Evolutionary conservation across 2,329 filamentous ascomycete genomes (phyloP).

Genomic region (Nigrospora osmanthi): DNA sequence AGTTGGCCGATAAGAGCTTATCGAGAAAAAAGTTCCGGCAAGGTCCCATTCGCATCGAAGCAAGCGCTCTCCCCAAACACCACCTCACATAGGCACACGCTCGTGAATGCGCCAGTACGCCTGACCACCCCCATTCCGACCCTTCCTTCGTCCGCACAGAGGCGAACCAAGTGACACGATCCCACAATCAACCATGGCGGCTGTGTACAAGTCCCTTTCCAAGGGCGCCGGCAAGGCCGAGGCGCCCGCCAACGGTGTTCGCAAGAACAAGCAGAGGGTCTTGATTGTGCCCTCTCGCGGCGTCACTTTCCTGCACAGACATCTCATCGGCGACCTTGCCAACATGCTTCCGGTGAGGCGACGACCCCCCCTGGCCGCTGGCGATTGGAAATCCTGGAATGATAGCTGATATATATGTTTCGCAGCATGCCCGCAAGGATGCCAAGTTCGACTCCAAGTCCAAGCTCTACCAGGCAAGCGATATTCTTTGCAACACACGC

Average conservation of each 20-base stretch:
- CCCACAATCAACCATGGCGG: conserved; percentile 44
- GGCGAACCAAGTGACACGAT: neutral
- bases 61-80: too few relatives aligned
- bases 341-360: conserved; percentile 60
- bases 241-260: conserved; percentile 37
- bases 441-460: conserved; percentile 96
- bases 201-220: conserved; percentile 68
- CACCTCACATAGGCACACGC: too few relatives aligned
- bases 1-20: too few relatives aligned
- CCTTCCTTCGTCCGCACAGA: neutral
- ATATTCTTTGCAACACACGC: too few relatives aligned
- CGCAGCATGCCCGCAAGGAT: conserved; percentile 74
- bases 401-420: neutral
- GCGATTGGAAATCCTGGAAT: neutral
- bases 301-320: conserved; percentile 87
- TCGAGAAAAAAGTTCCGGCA: too few relatives aligned
- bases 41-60: too few relatives aligned
- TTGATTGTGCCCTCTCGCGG: conserved; percentile 88
- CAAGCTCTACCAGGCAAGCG: conserved; percentile 55
- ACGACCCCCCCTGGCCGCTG: neutral
- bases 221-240: conserved; percentile 48
- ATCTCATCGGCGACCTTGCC: conserved; percentile 83
- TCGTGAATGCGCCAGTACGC: too few relatives aligned
- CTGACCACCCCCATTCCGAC: too few relatives aligned
- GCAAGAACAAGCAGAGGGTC: conserved; percentile 67